These are phyloP conservation scores for Xylaria cubensis DNA, from an alignment of 495 filamentous ascomycete species.

Conservation along the genomic window DNA sequence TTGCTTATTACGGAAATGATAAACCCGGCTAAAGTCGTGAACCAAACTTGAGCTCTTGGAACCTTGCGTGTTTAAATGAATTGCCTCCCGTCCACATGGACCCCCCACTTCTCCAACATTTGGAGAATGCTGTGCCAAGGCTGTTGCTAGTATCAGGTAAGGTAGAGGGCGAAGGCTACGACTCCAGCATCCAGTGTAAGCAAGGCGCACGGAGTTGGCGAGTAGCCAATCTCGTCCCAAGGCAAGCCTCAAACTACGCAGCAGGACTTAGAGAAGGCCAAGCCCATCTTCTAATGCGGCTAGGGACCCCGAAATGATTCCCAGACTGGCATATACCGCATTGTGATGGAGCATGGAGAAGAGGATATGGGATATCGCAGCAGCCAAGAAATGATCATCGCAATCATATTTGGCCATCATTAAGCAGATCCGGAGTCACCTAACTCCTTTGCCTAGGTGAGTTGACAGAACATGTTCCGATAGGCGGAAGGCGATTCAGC, in stretches of 20 bases:
- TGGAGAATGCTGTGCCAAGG: conserved; percentile 11
- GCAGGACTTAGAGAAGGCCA: background rate
- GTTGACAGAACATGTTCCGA: background rate
- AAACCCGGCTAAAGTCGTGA: conserved; percentile 20
- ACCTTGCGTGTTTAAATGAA: conserved; percentile 11
- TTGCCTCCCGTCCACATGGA: background rate
- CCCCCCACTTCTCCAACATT: conserved; percentile 19
- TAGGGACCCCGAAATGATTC: conserved; percentile 2
- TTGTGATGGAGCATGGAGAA: background rate
- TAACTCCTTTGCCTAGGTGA: conserved; percentile 3
- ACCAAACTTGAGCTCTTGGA: conserved; percentile 8
- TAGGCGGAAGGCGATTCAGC: background rate
- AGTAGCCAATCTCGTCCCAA: background rate
- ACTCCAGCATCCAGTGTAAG: background rate
- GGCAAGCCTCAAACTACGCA: background rate
- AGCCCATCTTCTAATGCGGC: background rate
- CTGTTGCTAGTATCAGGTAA: conserved; percentile 15
- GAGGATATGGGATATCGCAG: background rate
- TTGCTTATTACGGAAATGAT: conserved; percentile 28
- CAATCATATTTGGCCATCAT: background rate
- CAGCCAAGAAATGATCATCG: conserved; percentile 21
- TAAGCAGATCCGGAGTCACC: conserved; percentile 20
- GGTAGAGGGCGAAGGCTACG: background rate
- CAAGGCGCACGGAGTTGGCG: background rate
- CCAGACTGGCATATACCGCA: conserved; percentile 4